phyloP scores from a whole-genome alignment of 2,329 filamentous ascomycete genomes.

The Phaeoacremonium minimum region DNA sequence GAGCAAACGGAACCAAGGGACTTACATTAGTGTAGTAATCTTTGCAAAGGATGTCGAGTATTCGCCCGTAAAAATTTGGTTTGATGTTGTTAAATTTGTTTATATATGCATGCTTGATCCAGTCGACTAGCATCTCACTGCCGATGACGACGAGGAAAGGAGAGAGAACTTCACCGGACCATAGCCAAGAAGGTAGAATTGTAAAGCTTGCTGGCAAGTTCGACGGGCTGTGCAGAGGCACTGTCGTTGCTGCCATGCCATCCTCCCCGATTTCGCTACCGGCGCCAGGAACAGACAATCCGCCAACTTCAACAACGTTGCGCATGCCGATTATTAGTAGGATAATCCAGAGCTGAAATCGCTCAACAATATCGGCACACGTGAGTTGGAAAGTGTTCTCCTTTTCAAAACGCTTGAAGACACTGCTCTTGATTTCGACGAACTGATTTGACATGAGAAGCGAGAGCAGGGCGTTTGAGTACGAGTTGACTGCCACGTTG shows the following conservation, averaged over 20 bases:
- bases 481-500: slow-evolving; percentile 97
- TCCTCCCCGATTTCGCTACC: slow-evolving; percentile 41
- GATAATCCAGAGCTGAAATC: slow-evolving; percentile 98
- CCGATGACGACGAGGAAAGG: slow-evolving; percentile 93
- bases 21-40: slow-evolving; percentile 93
- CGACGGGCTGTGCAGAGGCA: slow-evolving; percentile 62
- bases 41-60: slow-evolving; percentile 90
- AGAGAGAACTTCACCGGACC: slow-evolving; percentile 79
- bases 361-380: slow-evolving; percentile 93
- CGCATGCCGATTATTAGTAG: slow-evolving; percentile 92
- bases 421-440: slow-evolving; percentile 96
- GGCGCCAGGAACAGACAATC: slow-evolving; percentile 61
- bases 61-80: slow-evolving; percentile 81
- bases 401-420: slow-evolving; percentile 98
- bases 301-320: slow-evolving; percentile 93
- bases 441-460: slow-evolving; percentile 96
- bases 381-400: slow-evolving; percentile 96
- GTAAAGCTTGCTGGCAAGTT: slow-evolving; percentile 90
- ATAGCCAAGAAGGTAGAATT: slow-evolving; percentile 73
- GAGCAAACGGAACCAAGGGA: slow-evolving; percentile 5
- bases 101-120: slow-evolving; percentile 96
- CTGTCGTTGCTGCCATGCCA: slow-evolving; percentile 47
- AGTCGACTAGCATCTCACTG: slow-evolving; percentile 95
- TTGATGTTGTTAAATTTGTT: slow-evolving; percentile 98
- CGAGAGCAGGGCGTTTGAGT: slow-evolving; percentile 91